These are phyloP conservation scores for Hondaea fermentalgiana DNA, from an alignment of 108 stramenopile genomes.

Conservation along the genomic window DNA sequence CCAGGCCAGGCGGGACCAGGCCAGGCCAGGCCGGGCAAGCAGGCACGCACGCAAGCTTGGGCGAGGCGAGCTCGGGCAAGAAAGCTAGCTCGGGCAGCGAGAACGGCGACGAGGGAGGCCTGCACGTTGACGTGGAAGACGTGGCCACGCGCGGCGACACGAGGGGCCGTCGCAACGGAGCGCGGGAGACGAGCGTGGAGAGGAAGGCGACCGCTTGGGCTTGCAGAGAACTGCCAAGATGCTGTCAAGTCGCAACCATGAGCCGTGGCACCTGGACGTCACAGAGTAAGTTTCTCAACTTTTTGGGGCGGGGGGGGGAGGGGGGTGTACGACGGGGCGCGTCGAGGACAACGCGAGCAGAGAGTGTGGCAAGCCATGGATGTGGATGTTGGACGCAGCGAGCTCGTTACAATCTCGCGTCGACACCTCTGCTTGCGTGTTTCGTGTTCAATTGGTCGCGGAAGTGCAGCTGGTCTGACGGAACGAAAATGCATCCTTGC, in stretches of 20 bases:
- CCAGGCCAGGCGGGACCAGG: no score
- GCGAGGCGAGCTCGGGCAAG: no score
- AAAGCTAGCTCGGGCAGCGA: no score
- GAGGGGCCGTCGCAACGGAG: no score
- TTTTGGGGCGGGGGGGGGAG: neutral
- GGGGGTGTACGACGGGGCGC: neutral
- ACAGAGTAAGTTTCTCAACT: neutral
- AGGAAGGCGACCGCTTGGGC: no score
- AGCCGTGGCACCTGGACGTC: neutral
- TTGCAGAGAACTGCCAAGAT: neutral
- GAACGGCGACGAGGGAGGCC: no score
- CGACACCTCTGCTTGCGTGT: neutral
- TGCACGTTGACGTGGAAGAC: no score
- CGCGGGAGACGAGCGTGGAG: no score
- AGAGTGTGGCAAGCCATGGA: neutral
- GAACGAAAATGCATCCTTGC: neutral
- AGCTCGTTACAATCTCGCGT: neutral
- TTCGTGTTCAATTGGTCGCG: neutral
- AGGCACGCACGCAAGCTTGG: no score
- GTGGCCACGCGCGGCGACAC: no score
- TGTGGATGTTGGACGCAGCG: neutral
- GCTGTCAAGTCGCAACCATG: neutral
- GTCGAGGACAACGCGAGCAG: neutral
- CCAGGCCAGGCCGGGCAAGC: no score
- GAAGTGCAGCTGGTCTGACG: neutral